A percentile compares a stretch with the other conserved stretches of the same genome.
Evolutionary conservation across 257 asterid species (phyloP).

Genomic region (Salvia splendens): DNA sequence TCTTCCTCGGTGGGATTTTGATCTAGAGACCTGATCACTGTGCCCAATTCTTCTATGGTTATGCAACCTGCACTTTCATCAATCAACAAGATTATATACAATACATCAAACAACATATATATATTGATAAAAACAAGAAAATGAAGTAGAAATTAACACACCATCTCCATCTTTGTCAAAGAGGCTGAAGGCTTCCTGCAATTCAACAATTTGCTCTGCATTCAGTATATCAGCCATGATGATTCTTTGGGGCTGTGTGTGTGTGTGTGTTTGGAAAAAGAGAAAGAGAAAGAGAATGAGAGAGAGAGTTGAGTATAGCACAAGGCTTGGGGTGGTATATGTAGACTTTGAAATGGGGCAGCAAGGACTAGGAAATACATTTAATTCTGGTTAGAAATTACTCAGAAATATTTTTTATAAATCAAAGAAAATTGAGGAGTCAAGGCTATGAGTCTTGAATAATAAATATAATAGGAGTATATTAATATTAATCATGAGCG

Average conservation of each 20-base stretch:
- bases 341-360: slow-evolving; percentile 40
- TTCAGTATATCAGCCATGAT: slow-evolving; percentile 38
- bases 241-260: background rate
- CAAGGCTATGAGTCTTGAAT: slow-evolving; percentile 25
- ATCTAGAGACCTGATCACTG: slow-evolving; percentile 46
- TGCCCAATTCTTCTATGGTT: slow-evolving; percentile 46
- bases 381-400: slow-evolving; percentile 29
- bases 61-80: slow-evolving; percentile 42
- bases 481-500: slow-evolving; percentile 14
- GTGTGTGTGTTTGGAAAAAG: background rate
- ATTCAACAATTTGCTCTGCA: slow-evolving; percentile 42
- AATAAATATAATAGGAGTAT: too few species aligned
- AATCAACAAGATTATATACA: background rate
- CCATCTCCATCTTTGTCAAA: slow-evolving; percentile 57
- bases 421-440: slow-evolving; percentile 9
- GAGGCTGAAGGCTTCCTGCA: slow-evolving; percentile 46
- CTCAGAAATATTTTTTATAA: background rate
- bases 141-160: background rate
- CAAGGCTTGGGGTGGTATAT: slow-evolving; percentile 52
- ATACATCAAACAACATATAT: too few species aligned
- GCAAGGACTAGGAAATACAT: slow-evolving; percentile 33
- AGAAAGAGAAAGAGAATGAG: slow-evolving; percentile 29
- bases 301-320: slow-evolving; percentile 43
- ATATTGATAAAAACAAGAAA: background rate
- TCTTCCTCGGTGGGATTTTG: slow-evolving; percentile 51